Evolutionary conservation across 2,329 filamentous ascomycete species (phyloP).

Genomic region (Colletotrichum sp.): DNA sequence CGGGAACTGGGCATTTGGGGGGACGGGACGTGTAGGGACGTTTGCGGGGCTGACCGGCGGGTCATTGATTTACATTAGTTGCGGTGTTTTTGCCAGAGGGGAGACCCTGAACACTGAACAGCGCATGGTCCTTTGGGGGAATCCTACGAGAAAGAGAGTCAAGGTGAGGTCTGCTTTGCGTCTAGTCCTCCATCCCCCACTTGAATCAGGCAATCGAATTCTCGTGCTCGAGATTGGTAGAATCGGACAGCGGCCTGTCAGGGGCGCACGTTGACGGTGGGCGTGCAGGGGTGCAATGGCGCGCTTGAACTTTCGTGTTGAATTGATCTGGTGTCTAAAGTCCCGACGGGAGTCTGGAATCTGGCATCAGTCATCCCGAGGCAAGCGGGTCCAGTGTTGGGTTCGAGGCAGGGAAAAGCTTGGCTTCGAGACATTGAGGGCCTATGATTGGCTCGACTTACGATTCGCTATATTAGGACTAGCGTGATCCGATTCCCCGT

Average conservation of each 20-base stretch:
- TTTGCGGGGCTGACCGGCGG: background rate
- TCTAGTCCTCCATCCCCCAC: background rate
- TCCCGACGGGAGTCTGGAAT: background rate
- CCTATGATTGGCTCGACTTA: constrained; percentile 1
- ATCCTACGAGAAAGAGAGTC: background rate
- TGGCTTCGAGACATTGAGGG: background rate
- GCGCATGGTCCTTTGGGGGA: background rate
- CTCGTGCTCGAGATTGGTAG: background rate
- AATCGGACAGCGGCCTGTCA: background rate
- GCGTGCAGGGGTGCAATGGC: background rate
- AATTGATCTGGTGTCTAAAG: background rate
- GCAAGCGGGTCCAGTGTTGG: background rate
- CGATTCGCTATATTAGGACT: background rate
- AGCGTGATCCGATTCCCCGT: background rate
- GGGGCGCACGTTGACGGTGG: background rate
- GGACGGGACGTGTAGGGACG: background rate
- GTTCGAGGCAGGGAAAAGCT: background rate
- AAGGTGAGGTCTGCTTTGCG: background rate
- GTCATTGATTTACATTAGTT: background rate
- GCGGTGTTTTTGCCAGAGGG: background rate
- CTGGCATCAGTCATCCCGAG: background rate
- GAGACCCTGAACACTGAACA: background rate
- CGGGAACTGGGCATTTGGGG: background rate
- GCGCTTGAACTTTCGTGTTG: background rate
- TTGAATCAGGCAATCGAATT: constrained; percentile 12